phyloP scores from a whole-genome alignment of 2,329 filamentous ascomycete species.

The Colletotrichum viniferum region DNA sequence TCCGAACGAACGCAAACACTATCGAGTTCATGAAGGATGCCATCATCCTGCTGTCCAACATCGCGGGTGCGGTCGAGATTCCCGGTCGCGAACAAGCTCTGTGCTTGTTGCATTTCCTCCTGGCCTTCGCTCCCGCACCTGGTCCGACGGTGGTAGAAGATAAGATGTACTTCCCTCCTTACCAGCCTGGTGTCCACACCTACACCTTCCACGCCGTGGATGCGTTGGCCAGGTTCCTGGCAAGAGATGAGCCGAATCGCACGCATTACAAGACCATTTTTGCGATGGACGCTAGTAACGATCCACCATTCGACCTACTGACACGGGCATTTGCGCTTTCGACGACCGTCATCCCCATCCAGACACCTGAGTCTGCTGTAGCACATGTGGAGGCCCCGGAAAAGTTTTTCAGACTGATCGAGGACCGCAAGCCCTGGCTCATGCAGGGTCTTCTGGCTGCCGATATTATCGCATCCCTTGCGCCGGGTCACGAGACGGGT shows the following conservation, averaged over 20 bases:
- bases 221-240: constrained; percentile 87
- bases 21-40: constrained; percentile 98
- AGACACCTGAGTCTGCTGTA: constrained; percentile 27
- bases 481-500: constrained; percentile 71
- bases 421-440: constrained; percentile 84
- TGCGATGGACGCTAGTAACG: constrained; percentile 67
- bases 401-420: constrained; percentile 62
- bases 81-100: constrained; percentile 86
- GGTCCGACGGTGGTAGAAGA: constrained; percentile 62
- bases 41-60: constrained; percentile 87
- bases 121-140: constrained; percentile 87
- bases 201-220: constrained; percentile 92
- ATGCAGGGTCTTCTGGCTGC: constrained; percentile 92
- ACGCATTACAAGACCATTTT: constrained; percentile 85
- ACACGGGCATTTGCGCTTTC: constrained; percentile 87
- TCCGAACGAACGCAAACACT: constrained; percentile 82
- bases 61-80: constrained; percentile 79
- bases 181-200: constrained; percentile 80
- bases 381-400: constrained; percentile 31
- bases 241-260: constrained; percentile 91
- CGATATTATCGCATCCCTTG: constrained; percentile 82
- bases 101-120: constrained; percentile 84
- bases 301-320: constrained; percentile 76
- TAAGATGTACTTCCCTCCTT: constrained; percentile 75
- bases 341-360: constrained; percentile 82